These are phyloP conservation scores for Monotropa hypopitys DNA, from an alignment of 179 eudicot species.

Conservation along the genomic window DNA sequence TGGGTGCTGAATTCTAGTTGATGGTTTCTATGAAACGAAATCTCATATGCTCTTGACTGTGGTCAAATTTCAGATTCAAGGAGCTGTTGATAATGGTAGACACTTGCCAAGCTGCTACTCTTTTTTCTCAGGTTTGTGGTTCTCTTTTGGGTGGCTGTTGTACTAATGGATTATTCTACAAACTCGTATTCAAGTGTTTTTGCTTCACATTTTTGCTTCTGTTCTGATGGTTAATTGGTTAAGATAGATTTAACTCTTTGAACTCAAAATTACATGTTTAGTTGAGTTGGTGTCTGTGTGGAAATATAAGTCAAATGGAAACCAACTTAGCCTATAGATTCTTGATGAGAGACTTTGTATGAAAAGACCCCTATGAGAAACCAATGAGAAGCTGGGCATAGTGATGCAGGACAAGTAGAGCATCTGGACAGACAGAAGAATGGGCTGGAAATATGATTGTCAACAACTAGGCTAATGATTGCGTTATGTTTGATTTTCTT, in stretches of 20 bases:
- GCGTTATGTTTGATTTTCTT: too few relatives aligned
- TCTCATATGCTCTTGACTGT: neutral
- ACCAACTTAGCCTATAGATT: neutral
- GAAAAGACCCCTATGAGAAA: neutral
- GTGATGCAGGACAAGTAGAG: too few relatives aligned
- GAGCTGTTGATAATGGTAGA: conserved; percentile 97
- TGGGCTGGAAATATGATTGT: too few relatives aligned
- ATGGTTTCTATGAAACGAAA: neutral
- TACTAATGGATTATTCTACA: neutral
- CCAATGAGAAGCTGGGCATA: neutral
- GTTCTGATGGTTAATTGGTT: neutral
- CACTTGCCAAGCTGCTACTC: conserved; percentile 98
- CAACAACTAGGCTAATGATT: too few relatives aligned
- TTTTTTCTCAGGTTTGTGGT: conserved; percentile 71
- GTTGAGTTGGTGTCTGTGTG: neutral
- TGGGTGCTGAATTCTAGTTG: neutral
- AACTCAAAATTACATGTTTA: neutral
- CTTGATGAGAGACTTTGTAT: neutral
- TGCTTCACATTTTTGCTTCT: neutral
- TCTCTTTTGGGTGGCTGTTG: neutral
- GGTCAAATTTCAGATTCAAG: conserved; percentile 58
- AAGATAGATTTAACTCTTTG: neutral
- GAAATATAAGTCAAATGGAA: neutral
- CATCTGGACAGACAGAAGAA: too few relatives aligned
- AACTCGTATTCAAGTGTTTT: neutral